phyloP scores from a whole-genome alignment of 352 stramenopile genomes.

The Globisporangium nagaii region DNA sequence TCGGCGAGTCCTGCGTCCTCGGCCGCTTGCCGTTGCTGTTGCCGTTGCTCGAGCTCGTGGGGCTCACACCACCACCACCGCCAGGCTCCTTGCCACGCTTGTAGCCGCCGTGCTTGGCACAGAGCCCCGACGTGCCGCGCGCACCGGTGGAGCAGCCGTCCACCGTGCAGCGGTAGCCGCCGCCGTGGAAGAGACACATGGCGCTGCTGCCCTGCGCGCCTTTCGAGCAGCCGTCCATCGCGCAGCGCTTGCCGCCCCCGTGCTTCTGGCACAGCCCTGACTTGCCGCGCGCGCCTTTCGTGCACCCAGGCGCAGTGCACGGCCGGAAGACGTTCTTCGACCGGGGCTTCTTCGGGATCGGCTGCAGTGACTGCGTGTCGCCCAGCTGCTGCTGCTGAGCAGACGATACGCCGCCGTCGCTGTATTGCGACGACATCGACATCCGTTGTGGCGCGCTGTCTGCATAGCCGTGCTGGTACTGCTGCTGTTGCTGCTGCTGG shows the following conservation, averaged over 20 bases:
- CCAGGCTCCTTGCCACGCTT: constrained; percentile 35
- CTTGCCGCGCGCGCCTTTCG: constrained; percentile 74
- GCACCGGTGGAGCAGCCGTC: constrained; percentile 69
- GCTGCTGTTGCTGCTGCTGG: not conserved
- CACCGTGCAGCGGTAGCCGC: constrained; percentile 77
- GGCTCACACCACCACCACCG: not conserved
- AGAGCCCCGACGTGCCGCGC: constrained; percentile 66
- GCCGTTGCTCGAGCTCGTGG: not conserved
- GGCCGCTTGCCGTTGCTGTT: constrained; percentile 9
- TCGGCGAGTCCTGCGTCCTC: constrained; percentile 14
- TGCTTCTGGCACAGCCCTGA: constrained; percentile 83
- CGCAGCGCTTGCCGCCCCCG: constrained; percentile 78
- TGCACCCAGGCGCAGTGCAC: constrained; percentile 55
- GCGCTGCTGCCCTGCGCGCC: constrained; percentile 75
- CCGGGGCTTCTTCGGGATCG: constrained; percentile 51
- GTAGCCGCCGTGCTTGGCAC: constrained; percentile 78
- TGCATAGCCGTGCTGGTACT: not conserved
- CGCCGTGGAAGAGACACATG: constrained; percentile 79
- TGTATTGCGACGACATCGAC: not conserved
- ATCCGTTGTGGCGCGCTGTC: not conserved
- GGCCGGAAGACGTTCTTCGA: constrained; percentile 70
- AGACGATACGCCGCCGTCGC: not conserved
- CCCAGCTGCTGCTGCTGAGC: not conserved
- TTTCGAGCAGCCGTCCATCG: constrained; percentile 55
- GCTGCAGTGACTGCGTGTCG: constrained; percentile 20